A percentile compares a stretch with the other conserved stretches of the same genome.
Evolutionary conservation across 345 rosid species (phyloP).

Genomic region (Streptanthus diversifolius): DNA sequence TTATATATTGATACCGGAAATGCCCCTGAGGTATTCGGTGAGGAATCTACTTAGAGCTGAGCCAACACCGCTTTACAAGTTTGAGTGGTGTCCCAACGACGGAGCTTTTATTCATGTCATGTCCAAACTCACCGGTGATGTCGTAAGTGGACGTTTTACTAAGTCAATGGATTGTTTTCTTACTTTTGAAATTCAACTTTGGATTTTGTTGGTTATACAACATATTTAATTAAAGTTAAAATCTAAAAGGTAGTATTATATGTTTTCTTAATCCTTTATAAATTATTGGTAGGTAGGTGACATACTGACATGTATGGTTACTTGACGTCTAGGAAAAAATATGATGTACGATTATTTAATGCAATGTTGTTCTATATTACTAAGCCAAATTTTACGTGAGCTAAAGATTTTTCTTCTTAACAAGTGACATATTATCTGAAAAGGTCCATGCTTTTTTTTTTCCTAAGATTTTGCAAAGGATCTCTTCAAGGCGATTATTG

Average conservation of each 20-base stretch:
- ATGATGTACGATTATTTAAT: neutral
- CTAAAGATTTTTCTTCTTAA: too few species aligned
- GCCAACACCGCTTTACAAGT: conserved; percentile 91
- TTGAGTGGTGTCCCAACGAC: conserved; percentile 81
- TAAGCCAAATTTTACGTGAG: neutral
- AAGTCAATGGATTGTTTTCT: neutral
- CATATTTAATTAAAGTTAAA: neutral
- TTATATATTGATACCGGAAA: conserved; percentile 80
- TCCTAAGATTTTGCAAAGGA: neutral
- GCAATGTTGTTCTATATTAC: neutral
- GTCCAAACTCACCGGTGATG: conserved; percentile 82
- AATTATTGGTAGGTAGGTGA: neutral
- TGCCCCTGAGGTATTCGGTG: conserved; percentile 85
- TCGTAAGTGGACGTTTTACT: conserved; percentile 44
- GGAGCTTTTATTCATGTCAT: conserved; percentile 74
- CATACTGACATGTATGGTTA: neutral
- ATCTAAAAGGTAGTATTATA: neutral
- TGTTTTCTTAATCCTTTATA: neutral
- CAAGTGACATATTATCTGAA: too few species aligned
- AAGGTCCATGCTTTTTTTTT: too few species aligned
- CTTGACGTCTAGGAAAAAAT: neutral
- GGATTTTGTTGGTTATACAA: neutral
- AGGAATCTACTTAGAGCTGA: conserved; percentile 75
- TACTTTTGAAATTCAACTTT: neutral
- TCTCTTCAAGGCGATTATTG: neutral